These are phyloP conservation scores for Nemania bipapillata DNA, from an alignment of 2,329 filamentous ascomycete genomes.

Conservation along the genomic window DNA sequence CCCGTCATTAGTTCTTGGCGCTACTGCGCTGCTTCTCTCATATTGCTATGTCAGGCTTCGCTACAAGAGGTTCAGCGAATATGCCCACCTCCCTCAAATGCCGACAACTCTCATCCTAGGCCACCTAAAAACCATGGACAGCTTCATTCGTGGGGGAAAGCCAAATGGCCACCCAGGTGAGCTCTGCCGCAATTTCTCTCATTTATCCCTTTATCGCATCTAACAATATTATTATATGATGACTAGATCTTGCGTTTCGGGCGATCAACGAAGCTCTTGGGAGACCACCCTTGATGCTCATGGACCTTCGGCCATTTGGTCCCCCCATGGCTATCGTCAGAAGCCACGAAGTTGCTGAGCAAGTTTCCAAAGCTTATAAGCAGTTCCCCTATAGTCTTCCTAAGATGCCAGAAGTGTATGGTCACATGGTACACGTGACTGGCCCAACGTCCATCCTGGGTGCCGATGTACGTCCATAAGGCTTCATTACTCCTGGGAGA, in stretches of 20 bases:
- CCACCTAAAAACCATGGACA: slow-evolving; percentile 29
- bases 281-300: slow-evolving; percentile 50
- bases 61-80: slow-evolving; percentile 32
- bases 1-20: neutral
- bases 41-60: slow-evolving; percentile 26
- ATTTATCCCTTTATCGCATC: neutral
- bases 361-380: neutral
- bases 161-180: slow-evolving; percentile 32
- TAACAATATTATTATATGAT: neutral
- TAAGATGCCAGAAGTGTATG: slow-evolving; percentile 11
- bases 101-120: slow-evolving; percentile 25
- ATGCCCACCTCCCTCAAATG: slow-evolving; percentile 33
- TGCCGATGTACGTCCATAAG: slow-evolving; percentile 13
- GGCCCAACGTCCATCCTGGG: slow-evolving; percentile 22
- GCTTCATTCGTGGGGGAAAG: slow-evolving; percentile 16
- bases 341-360: slow-evolving; percentile 8
- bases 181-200: neutral
- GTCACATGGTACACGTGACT: slow-evolving; percentile 7
- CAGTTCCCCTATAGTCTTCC: neutral
- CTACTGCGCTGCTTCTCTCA: neutral
- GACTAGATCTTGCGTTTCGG: slow-evolving; percentile 32
- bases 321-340: slow-evolving; percentile 41
- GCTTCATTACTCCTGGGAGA: neutral
- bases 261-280: slow-evolving; percentile 49
- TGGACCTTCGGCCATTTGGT: slow-evolving; percentile 52